Evolutionary conservation across 1,284 basidiomycete genomes (phyloP), one percentile per base, ranked within the genome.

Genomic region (Phellopilus nigrolimitatus): DNA sequence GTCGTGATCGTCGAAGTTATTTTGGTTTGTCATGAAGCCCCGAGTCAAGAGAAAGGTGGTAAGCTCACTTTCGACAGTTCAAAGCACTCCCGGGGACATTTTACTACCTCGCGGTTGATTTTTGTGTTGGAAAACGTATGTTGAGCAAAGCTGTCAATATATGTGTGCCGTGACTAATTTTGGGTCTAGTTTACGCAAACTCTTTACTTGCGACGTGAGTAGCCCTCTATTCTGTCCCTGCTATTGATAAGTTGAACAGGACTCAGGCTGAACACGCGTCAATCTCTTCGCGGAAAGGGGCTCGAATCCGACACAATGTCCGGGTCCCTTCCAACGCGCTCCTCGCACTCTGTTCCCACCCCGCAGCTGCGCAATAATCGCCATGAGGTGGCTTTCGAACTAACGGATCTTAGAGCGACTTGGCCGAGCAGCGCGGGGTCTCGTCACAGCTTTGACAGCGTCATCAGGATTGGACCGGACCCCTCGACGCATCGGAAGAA

Each of bases 51-150:
- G 8, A n/a, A 15, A 24, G 30, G 15, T 15, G 27, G 17, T 48
- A 28, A 40, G 7, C 4, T 37, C 22, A 10, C 9, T 8, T 8
- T n/a, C 12, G 12, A 22, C 24, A 71, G 63, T 75, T 73, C 56
- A 58, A 65, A n/a, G 58, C 63, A 1, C 48, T 68, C 13, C 71
- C 71, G 2, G 57, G 67, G 34, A 68, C 70, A 2, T 70, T 74
- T 38, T 76, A 71, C 51, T 65, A 65, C 9, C 65, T 73, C 50
- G 71, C 72, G 3, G 66, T 74, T 38, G 73, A 75, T 56, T 74
- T 75, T 51, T 51, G 73, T 17, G 70, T 75, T 41, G 73, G 73
- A 51, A 75, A 74, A 65, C 56, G 73, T 72, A 57, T n/a, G 47
- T 25, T 13, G 24, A n/a, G 10, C 24, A 34, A 22, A 9, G 10